These are phyloP conservation scores for Suillus spraguei DNA, from an alignment of 768 basidiomycete species.

Conservation along the genomic window DNA sequence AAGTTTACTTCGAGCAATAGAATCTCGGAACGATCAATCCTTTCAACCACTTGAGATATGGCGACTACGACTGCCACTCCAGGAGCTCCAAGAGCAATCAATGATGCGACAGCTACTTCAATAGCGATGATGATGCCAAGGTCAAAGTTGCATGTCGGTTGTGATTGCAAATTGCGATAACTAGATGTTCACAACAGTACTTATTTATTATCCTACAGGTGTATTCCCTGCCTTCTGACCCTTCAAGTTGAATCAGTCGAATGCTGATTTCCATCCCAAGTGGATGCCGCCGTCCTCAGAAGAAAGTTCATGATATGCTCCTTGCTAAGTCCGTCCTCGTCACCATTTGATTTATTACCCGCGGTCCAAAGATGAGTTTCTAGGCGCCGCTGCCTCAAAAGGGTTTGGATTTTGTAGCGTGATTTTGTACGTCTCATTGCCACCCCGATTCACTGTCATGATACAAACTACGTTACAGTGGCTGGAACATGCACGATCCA, in stretches of 20 bases:
- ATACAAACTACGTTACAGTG: slow-evolving; percentile 43
- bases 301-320: slow-evolving; percentile 87
- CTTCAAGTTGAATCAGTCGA: slow-evolving; percentile 1
- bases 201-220: slow-evolving; percentile 45
- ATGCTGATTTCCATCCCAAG: slow-evolving; percentile 39
- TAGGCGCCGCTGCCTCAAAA: too few relatives aligned
- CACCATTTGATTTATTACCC: slow-evolving; percentile 13
- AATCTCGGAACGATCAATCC: not conserved
- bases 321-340: not conserved
- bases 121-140: slow-evolving; percentile 59
- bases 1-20: not conserved
- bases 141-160: slow-evolving; percentile 89
- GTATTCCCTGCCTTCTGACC: slow-evolving; percentile 21
- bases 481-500: slow-evolving; percentile 90
- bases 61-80: slow-evolving; percentile 28
- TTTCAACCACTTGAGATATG: not conserved
- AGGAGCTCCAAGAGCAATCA: slow-evolving; percentile 51
- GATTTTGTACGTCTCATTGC: too few relatives aligned
- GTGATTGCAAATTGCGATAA: not conserved
- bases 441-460: not conserved
- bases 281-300: slow-evolving; percentile 83
- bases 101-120: slow-evolving; percentile 59
- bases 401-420: too few relatives aligned
- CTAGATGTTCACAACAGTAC: slow-evolving; percentile 3
- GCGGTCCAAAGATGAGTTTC: slow-evolving; percentile 5